Evolutionary conservation across 768 basidiomycete genomes (phyloP).

Genomic region (Tylopilus sp.): DNA sequence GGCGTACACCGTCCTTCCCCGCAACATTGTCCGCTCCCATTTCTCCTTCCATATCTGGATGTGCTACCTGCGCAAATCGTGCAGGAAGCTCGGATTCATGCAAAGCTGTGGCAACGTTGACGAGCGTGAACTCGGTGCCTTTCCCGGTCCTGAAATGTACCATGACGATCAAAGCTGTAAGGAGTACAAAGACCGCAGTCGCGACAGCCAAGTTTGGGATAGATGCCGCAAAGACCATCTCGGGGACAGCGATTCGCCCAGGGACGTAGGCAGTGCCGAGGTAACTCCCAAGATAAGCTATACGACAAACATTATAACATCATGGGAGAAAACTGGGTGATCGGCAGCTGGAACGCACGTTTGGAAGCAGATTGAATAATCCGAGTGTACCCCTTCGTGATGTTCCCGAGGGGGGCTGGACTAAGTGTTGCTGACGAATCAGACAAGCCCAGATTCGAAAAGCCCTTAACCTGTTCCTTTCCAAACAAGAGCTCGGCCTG

Average conservation of each 20-base stretch:
- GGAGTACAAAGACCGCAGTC: constrained; percentile 23
- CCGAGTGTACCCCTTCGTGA: constrained; percentile 19
- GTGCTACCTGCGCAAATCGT: constrained; percentile 9
- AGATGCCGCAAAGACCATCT: constrained; percentile 25
- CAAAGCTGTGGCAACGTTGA: constrained; percentile 19
- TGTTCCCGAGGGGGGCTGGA: constrained; percentile 6
- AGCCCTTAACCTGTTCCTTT: constrained; percentile 5
- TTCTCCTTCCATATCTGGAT: neutral
- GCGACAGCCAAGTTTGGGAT: constrained; percentile 26
- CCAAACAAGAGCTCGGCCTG: constrained; percentile 23
- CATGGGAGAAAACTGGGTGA: neutral
- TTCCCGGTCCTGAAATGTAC: constrained; percentile 24
- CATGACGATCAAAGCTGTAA: constrained; percentile 16
- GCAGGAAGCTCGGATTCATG: constrained; percentile 26
- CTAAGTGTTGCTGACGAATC: constrained; percentile 1
- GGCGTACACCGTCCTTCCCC: neutral
- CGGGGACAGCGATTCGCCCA: constrained; percentile 19
- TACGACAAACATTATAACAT: neutral
- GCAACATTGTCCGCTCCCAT: neutral
- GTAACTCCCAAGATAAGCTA: constrained; percentile 21
- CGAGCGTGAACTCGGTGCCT: constrained; percentile 22
- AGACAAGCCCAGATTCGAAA: neutral
- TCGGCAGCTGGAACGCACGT: constrained; percentile 8
- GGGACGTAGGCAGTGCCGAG: constrained; percentile 29
- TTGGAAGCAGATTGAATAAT: constrained; percentile 21